phyloP scores from a whole-genome alignment of 1,284 basidiomycete species.

The Leccinum fuscescens region DNA sequence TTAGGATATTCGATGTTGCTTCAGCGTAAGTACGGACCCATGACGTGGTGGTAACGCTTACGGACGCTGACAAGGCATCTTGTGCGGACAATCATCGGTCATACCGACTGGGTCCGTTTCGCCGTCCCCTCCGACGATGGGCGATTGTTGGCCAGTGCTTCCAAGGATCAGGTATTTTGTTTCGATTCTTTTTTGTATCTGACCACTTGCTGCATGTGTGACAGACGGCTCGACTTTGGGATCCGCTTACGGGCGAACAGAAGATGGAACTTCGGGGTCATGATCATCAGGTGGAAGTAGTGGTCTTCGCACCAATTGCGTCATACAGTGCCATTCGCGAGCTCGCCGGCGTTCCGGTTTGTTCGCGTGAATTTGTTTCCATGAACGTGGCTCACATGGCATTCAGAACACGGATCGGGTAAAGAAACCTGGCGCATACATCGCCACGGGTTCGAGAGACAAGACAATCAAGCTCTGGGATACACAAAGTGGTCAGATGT shows the following conservation, averaged over 20 bases:
- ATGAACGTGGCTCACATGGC: slow-evolving; percentile 9
- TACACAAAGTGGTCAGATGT: slow-evolving; percentile 68
- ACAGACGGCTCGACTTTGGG: slow-evolving; percentile 83
- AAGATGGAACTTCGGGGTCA: slow-evolving; percentile 86
- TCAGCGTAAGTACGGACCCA: slow-evolving; percentile 58
- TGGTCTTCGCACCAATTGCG: slow-evolving; percentile 76
- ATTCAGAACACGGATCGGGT: slow-evolving; percentile 44
- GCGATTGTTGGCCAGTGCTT: slow-evolving; percentile 71
- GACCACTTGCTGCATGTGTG: slow-evolving; percentile 5
- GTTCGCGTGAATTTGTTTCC: slow-evolving; percentile 8
- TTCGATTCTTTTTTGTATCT: slow-evolving; percentile 3
- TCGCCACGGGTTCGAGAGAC: slow-evolving; percentile 83
- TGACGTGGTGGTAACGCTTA: slow-evolving; percentile 11
- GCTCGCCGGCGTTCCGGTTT: slow-evolving; percentile 68
- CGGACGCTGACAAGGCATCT: slow-evolving; percentile 45
- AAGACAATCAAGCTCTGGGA: slow-evolving; percentile 91
- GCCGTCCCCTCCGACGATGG: slow-evolving; percentile 77
- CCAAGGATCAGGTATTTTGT: slow-evolving; percentile 75
- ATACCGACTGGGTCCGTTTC: slow-evolving; percentile 62
- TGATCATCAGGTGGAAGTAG: slow-evolving; percentile 84
- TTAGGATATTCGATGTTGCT: slow-evolving; percentile 83
- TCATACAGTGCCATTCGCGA: slow-evolving; percentile 78
- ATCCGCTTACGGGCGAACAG: slow-evolving; percentile 71
- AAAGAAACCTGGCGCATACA: slow-evolving; percentile 54
- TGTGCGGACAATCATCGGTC: slow-evolving; percentile 56